phyloP scores from a whole-genome alignment of 805 yeast genomes.

The Suhomyces sp. region DNA sequence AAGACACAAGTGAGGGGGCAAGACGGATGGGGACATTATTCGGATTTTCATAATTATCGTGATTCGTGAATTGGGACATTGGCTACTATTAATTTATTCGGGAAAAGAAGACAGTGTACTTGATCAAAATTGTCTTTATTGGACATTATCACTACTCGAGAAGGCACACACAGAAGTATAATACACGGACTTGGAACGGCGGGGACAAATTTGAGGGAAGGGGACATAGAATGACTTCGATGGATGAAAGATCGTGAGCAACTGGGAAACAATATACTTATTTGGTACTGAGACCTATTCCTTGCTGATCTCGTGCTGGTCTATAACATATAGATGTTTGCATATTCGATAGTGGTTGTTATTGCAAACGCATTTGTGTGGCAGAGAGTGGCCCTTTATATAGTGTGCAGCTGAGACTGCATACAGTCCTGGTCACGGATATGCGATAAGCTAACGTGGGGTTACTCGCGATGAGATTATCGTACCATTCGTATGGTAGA shows the following conservation, averaged over 20 bases:
- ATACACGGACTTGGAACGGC: not conserved
- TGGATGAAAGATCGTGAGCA: not conserved
- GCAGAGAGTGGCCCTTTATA: not conserved
- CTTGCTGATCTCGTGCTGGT: slow-evolving; percentile 5
- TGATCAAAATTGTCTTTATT: not conserved
- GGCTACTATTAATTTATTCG: not conserved
- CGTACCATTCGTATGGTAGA: not conserved
- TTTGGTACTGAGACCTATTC: slow-evolving; percentile 1
- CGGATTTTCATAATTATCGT: not conserved
- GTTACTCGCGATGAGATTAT: not conserved
- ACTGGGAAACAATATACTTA: slow-evolving; percentile 1
- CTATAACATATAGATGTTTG: slow-evolving; percentile 7
- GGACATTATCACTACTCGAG: not conserved
- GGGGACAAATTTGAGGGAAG: not conserved
- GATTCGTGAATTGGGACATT: not conserved
- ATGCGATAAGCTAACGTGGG: not conserved
- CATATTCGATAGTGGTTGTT: not conserved
- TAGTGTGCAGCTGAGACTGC: not conserved
- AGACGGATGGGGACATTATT: not conserved
- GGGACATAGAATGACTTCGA: not conserved
- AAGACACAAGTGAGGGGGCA: not conserved
- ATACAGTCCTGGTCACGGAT: not conserved
- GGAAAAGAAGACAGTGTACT: not conserved
- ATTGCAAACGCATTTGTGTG: not conserved
- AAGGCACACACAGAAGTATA: not conserved